Evolutionary conservation across 2,329 filamentous ascomycete species (phyloP).

Genomic region (Trichoderma sp.): DNA sequence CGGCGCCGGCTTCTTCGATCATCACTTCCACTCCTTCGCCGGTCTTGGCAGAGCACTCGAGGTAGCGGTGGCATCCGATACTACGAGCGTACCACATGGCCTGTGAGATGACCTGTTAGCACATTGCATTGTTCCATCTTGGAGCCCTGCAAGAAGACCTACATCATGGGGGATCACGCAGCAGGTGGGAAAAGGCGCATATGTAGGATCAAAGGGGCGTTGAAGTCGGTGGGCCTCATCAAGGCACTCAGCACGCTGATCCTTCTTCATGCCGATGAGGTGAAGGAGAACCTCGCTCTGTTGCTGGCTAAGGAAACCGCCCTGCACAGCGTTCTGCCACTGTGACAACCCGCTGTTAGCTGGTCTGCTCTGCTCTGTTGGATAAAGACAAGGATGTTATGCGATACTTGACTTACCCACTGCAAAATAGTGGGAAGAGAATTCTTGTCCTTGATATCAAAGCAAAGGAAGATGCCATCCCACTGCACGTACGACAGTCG

Average conservation of each 20-base stretch:
- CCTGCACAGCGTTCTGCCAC: conserved; percentile 32
- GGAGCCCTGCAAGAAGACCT: not conserved
- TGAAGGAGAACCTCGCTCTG: conserved; percentile 29
- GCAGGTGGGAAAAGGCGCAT: conserved; percentile 25
- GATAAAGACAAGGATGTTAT: not conserved
- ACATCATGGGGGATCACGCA: conserved; percentile 34
- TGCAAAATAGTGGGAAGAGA: conserved; percentile 35
- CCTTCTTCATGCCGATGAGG: conserved; percentile 37
- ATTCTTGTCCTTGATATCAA: conserved; percentile 36
- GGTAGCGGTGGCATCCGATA: conserved; percentile 31
- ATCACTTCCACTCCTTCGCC: conserved; percentile 35
- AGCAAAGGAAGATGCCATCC: conserved; percentile 40
- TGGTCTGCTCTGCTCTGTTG: not conserved
- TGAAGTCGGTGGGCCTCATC: conserved; percentile 18
- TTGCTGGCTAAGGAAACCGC: conserved; percentile 28
- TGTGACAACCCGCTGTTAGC: conserved; percentile 16
- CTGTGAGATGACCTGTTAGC: conserved; percentile 22
- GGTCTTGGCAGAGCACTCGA: conserved; percentile 38
- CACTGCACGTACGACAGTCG: conserved; percentile 36
- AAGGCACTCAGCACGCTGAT: conserved; percentile 25
- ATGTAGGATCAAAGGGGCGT: not conserved
- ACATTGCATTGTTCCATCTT: not conserved
- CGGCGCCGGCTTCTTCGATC: conserved; percentile 28
- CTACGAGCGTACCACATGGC: conserved; percentile 33
- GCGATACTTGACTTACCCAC: conserved; percentile 31